phyloP scores from a whole-genome alignment of 768 basidiomycete genomes.

The Phanerochaete sordida region DNA sequence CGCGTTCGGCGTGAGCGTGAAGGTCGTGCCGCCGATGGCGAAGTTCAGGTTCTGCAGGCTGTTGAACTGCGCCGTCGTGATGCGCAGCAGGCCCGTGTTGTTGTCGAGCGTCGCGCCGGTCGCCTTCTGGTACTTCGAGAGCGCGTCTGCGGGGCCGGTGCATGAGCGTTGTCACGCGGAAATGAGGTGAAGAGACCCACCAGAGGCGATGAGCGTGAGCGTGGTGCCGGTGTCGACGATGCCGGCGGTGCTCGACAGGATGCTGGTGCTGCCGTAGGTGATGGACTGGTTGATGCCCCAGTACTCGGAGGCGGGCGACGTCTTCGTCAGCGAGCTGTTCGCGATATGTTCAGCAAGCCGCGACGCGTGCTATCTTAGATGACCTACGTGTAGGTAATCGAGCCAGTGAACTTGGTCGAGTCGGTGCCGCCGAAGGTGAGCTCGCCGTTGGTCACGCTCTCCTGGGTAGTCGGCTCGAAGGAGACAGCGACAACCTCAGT shows the following conservation, averaged over 20 bases:
- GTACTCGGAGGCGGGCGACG: constrained; percentile 18
- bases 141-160: constrained; percentile 21
- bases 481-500: constrained; percentile 26
- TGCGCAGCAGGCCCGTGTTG: constrained; percentile 44
- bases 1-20: constrained; percentile 34
- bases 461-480: constrained; percentile 26
- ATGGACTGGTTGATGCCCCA: constrained; percentile 29
- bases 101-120: constrained; percentile 29
- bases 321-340: constrained; percentile 23
- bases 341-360: too few species aligned
- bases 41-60: constrained; percentile 57
- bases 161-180: background rate
- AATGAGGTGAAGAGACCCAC: constrained; percentile 14
- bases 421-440: constrained; percentile 36
- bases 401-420: constrained; percentile 27
- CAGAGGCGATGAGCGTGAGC: constrained; percentile 28
- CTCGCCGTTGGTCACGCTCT: constrained; percentile 27
- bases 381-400: constrained; percentile 26
- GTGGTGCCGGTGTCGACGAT: constrained; percentile 38
- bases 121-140: constrained; percentile 22
- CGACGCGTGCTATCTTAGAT: too few species aligned
- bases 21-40: constrained; percentile 33
- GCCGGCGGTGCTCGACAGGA: constrained; percentile 26
- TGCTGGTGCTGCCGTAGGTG: constrained; percentile 20
- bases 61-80: constrained; percentile 48